Base-by-base conservation (phyloP, 2,329 filamentous ascomycete genomes). In the Cladophialophora bantiana region DNA sequence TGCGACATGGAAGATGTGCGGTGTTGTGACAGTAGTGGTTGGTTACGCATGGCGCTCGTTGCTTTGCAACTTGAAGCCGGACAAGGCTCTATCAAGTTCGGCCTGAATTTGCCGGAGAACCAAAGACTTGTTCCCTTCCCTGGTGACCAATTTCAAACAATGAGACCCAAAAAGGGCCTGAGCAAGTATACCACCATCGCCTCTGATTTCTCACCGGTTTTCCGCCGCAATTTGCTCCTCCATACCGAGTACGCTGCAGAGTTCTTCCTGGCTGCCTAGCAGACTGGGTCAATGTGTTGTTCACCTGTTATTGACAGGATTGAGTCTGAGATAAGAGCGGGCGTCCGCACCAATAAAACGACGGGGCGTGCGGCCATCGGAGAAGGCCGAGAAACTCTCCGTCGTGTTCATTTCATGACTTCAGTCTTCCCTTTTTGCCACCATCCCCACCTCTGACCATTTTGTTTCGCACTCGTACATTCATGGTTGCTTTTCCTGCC, bases 401-500 rank as follows among this genome's bases (percentile, higher is more conserved):
- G 34, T 38, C 45, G 12, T 20, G 36, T 38, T 13, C 36, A 38
- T 20, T 40, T 53, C 13, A 45, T 52, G 31, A 52, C 32, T 15
- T 31, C 26, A 5, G n/a, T 4, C 34, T 57, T 38, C 26, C 13
- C 9, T 12, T 31, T 31, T 42, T 32, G 34, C n/a, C 26, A 32
- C 64, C 58, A 60, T 60, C 58, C 58, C 35, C 48, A 10, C 10
- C 31, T 18, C 48, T 60, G 36, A 56, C 52, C 60, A 61, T 26
- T 38, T 40, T 18, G 31, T 13, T 52, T 66, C 62, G 59, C 60
- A 52, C 59, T 68, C 67, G 64, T 68, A 68, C 63, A 66, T 64
- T 40, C 13, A 36, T 20, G 32, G 45, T 26, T 50, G 20, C 20
- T 34, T 57, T 56, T 57, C 32, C 53, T 50, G 2, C 35, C 9